phyloP scores from a whole-genome alignment of 148 eudicot genomes.

The Rhododendron ovatum region DNA sequence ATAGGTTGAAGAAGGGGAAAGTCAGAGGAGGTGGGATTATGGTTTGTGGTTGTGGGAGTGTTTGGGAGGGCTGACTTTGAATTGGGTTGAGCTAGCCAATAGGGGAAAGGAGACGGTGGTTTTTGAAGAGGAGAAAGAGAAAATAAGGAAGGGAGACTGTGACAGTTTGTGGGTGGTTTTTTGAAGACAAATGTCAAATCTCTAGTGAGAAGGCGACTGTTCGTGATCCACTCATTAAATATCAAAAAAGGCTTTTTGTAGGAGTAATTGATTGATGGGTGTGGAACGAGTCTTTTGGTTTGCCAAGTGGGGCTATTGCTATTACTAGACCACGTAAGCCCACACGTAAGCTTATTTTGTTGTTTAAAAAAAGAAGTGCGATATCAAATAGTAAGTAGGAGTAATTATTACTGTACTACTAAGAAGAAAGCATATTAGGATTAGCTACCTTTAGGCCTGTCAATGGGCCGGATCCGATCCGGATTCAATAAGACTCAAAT shows the following conservation, averaged over 20 bases:
- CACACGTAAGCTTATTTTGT: not conserved
- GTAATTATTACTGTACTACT: too few relatives aligned
- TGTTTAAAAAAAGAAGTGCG: too few relatives aligned
- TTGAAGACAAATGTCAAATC: too few relatives aligned
- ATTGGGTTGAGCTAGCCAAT: too few relatives aligned
- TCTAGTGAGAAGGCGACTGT: not conserved
- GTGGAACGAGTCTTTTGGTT: not conserved
- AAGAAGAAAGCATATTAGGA: too few relatives aligned
- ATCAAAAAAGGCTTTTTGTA: not conserved
- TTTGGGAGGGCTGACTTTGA: not conserved
- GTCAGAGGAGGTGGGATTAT: not conserved
- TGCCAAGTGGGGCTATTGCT: not conserved
- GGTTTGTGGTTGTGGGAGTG: not conserved
- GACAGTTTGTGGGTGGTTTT: too few relatives aligned
- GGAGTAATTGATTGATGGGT: not conserved
- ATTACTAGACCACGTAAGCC: not conserved
- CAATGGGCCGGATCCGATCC: too few relatives aligned
- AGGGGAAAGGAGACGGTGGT: not conserved
- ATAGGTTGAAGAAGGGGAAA: constrained; percentile 24
- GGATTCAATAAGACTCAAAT: too few relatives aligned
- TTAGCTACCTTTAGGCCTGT: too few relatives aligned
- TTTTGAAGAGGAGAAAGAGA: not conserved
- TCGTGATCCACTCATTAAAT: not conserved
- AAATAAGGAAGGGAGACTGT: not conserved
- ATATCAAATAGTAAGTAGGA: too few relatives aligned